Evolutionary conservation across 2,329 filamentous ascomycete species (phyloP).

Genomic region (Colletotrichum coccodes): DNA sequence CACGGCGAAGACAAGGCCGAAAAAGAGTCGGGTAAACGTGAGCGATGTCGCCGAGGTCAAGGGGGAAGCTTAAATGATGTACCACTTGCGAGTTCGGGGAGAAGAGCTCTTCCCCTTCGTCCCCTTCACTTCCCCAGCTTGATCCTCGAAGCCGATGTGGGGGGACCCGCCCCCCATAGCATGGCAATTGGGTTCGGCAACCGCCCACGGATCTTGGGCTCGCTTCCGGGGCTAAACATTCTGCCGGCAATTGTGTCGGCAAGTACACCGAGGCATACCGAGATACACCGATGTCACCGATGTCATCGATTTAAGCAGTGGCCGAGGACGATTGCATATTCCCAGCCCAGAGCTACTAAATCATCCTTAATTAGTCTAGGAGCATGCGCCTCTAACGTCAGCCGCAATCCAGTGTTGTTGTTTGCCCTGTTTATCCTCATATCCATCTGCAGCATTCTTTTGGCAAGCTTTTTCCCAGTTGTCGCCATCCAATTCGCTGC

Average conservation of each 20-base stretch:
- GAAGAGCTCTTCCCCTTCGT: slow-evolving; percentile 30
- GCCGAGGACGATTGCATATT: no score
- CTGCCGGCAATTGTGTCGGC: neutral
- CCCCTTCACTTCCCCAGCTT: slow-evolving; percentile 20
- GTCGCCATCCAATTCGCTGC: no score
- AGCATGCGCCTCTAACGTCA: no score
- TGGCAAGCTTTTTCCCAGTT: no score
- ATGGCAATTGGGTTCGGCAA: slow-evolving; percentile 34
- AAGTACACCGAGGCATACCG: neutral
- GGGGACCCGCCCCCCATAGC: slow-evolving; percentile 24
- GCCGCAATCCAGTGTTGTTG: no score
- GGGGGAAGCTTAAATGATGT: slow-evolving; percentile 26
- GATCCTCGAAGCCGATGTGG: slow-evolving; percentile 27
- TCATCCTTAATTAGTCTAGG: no score
- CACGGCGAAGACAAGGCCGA: neutral
- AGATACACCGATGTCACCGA: neutral
- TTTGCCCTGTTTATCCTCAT: no score
- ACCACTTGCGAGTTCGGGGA: slow-evolving; percentile 14
- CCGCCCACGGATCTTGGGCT: neutral
- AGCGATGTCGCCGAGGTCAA: slow-evolving; percentile 21
- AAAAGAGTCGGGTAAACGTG: slow-evolving; percentile 24
- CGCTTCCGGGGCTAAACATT: slow-evolving; percentile 26
- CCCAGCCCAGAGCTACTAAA: no score
- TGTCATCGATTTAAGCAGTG: no score
- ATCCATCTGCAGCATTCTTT: no score